Evolutionary conservation across 805 yeast species (phyloP).

Genomic region (Starmerella bombicola): DNA sequence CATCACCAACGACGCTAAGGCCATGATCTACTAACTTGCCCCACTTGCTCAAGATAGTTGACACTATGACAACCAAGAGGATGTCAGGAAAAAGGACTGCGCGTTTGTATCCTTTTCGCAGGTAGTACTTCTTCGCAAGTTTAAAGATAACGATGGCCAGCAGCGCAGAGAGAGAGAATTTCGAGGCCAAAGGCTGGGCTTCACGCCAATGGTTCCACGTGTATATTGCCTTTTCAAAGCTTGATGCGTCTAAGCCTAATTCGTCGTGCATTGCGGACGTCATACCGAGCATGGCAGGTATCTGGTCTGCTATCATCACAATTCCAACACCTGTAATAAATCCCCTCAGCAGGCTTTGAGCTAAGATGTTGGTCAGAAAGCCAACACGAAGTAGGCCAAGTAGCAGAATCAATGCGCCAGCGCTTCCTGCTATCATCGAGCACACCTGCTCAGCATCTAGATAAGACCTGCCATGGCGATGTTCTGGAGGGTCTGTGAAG

Average conservation of each 20-base stretch:
- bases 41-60: constrained; percentile 42
- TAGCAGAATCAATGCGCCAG: constrained; percentile 60
- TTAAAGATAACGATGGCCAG: constrained; percentile 34
- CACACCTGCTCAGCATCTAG: constrained; percentile 44
- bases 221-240: constrained; percentile 55
- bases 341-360: constrained; percentile 66
- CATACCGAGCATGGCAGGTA: constrained; percentile 62
- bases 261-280: constrained; percentile 30
- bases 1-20: constrained; percentile 57
- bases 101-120: constrained; percentile 26
- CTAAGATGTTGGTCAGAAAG: constrained; percentile 65
- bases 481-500: constrained; percentile 33
- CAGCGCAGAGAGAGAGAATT: constrained; percentile 46
- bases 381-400: constrained; percentile 80
- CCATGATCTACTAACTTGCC: constrained; percentile 32
- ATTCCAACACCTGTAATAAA: constrained; percentile 77
- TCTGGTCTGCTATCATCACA: constrained; percentile 67
- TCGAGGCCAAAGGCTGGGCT: constrained; percentile 48
- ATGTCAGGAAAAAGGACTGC: constrained; percentile 75
- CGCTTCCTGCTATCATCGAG: constrained; percentile 55
- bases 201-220: constrained; percentile 36
- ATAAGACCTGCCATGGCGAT: constrained; percentile 14
- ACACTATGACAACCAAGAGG: constrained; percentile 51
- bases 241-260: constrained; percentile 46
- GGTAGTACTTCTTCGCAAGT: constrained; percentile 32